Evolutionary conservation across 129 eudicot genomes (phyloP).

Genomic region (Artemisia annua): DNA sequence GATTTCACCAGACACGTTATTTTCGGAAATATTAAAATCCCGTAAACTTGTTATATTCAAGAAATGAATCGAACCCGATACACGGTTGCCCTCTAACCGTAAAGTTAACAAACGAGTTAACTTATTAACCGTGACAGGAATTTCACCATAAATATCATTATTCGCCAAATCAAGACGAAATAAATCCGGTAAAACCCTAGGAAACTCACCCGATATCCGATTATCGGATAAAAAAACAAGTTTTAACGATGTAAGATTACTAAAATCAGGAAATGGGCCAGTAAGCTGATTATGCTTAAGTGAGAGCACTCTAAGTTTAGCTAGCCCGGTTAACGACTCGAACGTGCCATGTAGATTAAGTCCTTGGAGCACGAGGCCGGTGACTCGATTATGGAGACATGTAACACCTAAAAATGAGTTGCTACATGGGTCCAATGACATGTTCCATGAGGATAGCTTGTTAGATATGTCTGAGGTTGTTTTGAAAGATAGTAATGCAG

Average conservation of each 20-base stretch:
- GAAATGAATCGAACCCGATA: constrained; percentile 45
- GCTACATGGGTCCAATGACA: constrained; percentile 52
- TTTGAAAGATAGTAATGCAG: constrained; percentile 66
- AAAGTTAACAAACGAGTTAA: constrained; percentile 60
- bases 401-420: constrained; percentile 56
- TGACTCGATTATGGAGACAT: constrained; percentile 64
- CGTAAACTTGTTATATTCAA: constrained; percentile 39
- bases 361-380: constrained; percentile 62
- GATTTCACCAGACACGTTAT: constrained; percentile 54
- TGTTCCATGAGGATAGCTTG: constrained; percentile 59
- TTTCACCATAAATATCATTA: constrained; percentile 53
- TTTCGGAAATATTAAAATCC: constrained; percentile 63
- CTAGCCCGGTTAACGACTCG: constrained; percentile 44
- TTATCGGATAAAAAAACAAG: constrained; percentile 60
- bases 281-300: constrained; percentile 53
- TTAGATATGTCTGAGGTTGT: constrained; percentile 37
- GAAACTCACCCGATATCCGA: constrained; percentile 55
- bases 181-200: constrained; percentile 38
- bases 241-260: constrained; percentile 46
- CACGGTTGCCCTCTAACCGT: constrained; percentile 52
- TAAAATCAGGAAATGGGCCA: constrained; percentile 67
- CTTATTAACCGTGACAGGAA: constrained; percentile 41
- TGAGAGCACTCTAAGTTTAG: constrained; percentile 64
- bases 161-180: constrained; percentile 65
- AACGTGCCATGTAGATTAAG: constrained; percentile 47